Evolutionary conservation across 176 grass and related monocot genomes (phyloP).

Genomic region (Musa beccarii): DNA sequence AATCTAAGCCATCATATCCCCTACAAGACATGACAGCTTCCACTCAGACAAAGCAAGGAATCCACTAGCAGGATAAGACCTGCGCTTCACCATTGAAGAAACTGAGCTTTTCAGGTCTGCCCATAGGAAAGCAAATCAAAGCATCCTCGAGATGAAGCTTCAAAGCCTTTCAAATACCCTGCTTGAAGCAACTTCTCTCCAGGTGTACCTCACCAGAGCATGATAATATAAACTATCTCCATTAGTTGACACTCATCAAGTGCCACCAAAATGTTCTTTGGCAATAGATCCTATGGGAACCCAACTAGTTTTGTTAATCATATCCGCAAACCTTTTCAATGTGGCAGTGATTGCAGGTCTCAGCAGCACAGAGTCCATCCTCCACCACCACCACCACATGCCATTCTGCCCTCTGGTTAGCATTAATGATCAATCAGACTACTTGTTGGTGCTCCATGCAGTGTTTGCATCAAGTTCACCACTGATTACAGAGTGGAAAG

Average conservation of each 20-base stretch:
- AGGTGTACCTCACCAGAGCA: neutral
- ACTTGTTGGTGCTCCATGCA: neutral
- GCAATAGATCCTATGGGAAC: neutral
- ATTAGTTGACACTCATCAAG: neutral
- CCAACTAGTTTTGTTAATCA: neutral
- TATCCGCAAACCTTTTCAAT: neutral
- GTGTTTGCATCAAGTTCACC: neutral
- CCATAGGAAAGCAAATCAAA: neutral
- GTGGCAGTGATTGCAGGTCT: neutral
- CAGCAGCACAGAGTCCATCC: neutral
- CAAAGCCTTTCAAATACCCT: neutral
- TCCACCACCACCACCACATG: too few relatives aligned
- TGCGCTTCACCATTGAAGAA: neutral
- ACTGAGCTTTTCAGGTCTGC: neutral
- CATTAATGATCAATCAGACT: slow-evolving; percentile 5
- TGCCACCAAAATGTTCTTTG: neutral
- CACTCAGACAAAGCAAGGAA: neutral
- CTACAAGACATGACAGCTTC: neutral
- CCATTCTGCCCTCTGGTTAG: too few relatives aligned
- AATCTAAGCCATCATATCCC: neutral
- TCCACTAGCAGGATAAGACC: neutral
- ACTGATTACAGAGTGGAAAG: neutral
- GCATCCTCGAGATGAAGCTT: neutral
- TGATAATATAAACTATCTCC: neutral
- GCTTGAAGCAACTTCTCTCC: neutral